These are phyloP conservation scores for Lyophyllum decastes DNA, from an alignment of 768 basidiomycete species.

Conservation along the genomic window DNA sequence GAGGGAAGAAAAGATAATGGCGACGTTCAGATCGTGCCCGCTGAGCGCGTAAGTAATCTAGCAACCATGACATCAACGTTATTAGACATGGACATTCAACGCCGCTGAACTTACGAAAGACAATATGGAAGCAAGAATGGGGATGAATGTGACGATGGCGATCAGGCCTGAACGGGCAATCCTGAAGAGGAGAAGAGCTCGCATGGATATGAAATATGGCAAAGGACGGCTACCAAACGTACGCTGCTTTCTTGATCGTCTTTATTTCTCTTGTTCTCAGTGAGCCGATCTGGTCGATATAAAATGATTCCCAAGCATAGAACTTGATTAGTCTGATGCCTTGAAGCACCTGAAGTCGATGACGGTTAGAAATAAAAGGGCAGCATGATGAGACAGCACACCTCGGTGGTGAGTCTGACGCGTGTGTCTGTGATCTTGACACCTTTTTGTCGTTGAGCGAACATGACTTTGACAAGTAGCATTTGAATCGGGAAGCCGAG, in stretches of 20 bases:
- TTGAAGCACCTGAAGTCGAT: slow-evolving; percentile 49
- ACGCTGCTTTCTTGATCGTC: slow-evolving; percentile 40
- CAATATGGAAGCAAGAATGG: slow-evolving; percentile 49
- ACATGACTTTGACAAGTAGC: slow-evolving; percentile 52
- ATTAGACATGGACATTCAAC: neutral
- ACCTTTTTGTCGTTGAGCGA: slow-evolving; percentile 52
- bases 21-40: slow-evolving; percentile 54
- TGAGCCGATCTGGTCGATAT: slow-evolving; percentile 39
- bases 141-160: slow-evolving; percentile 49
- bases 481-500: slow-evolving; percentile 62
- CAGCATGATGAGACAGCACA: slow-evolving; percentile 20
- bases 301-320: slow-evolving; percentile 62
- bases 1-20: slow-evolving; percentile 56
- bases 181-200: slow-evolving; percentile 24
- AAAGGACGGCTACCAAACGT: slow-evolving; percentile 12
- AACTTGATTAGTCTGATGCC: slow-evolving; percentile 68
- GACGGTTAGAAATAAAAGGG: no score
- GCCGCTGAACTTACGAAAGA: slow-evolving; percentile 46
- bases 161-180: slow-evolving; percentile 39
- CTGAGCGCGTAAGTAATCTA: slow-evolving; percentile 66
- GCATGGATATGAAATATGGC: neutral
- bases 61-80: neutral
- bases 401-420: slow-evolving; percentile 64
- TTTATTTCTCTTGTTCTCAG: slow-evolving; percentile 40
- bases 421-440: slow-evolving; percentile 69